Evolutionary conservation across 2,329 filamentous ascomycete genomes (phyloP).

Genomic region (Aspergillus uvarum): DNA sequence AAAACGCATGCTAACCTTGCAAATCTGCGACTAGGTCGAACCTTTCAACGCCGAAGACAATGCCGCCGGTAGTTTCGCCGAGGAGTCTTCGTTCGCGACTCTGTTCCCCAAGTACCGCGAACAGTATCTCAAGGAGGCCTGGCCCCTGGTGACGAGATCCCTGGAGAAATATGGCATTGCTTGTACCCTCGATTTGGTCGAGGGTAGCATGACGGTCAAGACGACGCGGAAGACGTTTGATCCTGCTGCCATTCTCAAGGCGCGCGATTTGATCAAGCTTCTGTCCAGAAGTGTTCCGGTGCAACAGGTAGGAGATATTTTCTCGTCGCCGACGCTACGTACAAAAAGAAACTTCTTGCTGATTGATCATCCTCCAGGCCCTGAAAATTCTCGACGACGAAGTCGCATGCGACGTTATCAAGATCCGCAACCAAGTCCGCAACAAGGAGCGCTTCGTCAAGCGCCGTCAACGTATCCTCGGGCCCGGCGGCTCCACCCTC

Average conservation of each 20-base stretch:
- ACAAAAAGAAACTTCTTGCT: background rate
- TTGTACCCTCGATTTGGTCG: conserved; percentile 89
- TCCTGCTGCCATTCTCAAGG: conserved; percentile 88
- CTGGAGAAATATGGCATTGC: conserved; percentile 86
- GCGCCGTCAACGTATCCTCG: conserved; percentile 85
- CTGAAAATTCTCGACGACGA: conserved; percentile 93
- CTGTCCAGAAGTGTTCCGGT: conserved; percentile 88
- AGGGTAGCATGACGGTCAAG: conserved; percentile 95
- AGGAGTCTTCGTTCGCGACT: conserved; percentile 82
- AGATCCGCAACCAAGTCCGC: conserved; percentile 83
- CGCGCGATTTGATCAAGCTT: conserved; percentile 89
- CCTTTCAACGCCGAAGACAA: conserved; percentile 86
- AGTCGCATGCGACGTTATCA: conserved; percentile 91
- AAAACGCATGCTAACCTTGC: conserved; percentile 8
- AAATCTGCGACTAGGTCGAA: conserved; percentile 58
- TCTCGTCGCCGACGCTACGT: background rate
- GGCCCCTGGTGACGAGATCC: conserved; percentile 84
- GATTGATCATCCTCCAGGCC: conserved; percentile 48
- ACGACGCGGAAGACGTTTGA: conserved; percentile 91
- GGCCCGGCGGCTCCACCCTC: conserved; percentile 85
- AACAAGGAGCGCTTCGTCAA: conserved; percentile 98
- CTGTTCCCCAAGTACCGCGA: conserved; percentile 97
- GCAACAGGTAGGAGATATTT: conserved; percentile 57
- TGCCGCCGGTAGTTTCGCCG: conserved; percentile 76
- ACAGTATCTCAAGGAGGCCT: conserved; percentile 86